Evolutionary conservation across 306 rosid genomes (phyloP).

Genomic region (Castanea crenata): DNA sequence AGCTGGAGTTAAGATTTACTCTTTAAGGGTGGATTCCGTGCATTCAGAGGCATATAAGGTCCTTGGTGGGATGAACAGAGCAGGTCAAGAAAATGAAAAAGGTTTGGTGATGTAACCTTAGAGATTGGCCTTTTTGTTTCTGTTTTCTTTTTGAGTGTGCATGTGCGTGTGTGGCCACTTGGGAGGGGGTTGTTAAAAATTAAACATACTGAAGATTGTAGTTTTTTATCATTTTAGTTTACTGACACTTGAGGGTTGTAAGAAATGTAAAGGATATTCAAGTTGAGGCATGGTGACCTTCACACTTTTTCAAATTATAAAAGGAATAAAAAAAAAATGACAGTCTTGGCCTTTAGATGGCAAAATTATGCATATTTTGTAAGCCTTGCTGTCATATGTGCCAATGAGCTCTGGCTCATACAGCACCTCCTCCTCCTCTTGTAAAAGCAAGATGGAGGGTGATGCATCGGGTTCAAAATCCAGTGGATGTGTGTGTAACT

Average conservation of each 20-base stretch:
- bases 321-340: neutral
- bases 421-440: too few species aligned
- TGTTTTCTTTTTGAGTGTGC: neutral
- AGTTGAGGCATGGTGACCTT: neutral
- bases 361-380: neutral
- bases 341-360: neutral
- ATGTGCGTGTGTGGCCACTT: neutral
- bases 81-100: slow-evolving; percentile 80
- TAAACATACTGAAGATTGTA: neutral
- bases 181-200: neutral
- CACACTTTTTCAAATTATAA: neutral
- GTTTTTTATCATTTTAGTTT: neutral
- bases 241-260: neutral
- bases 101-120: slow-evolving; percentile 42
- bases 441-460: too few species aligned
- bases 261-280: neutral
- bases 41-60: slow-evolving; percentile 97
- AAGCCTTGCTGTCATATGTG: neutral
- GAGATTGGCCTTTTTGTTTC: neutral
- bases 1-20: slow-evolving; percentile 93
- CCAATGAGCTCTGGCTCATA: too few species aligned
- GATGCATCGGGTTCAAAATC: too few species aligned
- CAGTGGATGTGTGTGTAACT: too few species aligned
- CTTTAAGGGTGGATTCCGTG: slow-evolving; percentile 89
- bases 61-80: slow-evolving; percentile 97